Evolutionary conservation across 2,329 filamentous ascomycete species (phyloP).

Genomic region (Aspergillus ibericus): DNA sequence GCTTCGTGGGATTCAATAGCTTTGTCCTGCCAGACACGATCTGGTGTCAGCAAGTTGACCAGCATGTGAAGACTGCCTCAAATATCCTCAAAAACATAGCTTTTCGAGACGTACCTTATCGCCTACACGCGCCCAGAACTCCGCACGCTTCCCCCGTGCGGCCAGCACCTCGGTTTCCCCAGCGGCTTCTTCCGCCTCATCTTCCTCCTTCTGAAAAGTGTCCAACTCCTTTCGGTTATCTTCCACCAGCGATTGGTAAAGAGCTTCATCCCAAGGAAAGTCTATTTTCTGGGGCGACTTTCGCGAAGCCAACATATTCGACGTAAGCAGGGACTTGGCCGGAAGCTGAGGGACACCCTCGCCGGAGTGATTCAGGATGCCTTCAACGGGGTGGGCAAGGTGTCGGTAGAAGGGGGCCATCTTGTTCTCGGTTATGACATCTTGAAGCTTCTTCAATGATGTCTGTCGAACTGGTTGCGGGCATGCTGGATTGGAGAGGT

Average conservation of each 20-base stretch:
- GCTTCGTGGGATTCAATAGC: conserved; percentile 89
- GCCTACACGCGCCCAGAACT: conserved; percentile 92
- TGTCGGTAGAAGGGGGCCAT: conserved; percentile 68
- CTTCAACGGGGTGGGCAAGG: conserved; percentile 66
- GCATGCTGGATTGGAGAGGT: conserved; percentile 62
- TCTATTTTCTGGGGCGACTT: conserved; percentile 64
- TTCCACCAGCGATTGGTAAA: conserved; percentile 75
- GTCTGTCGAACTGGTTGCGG: conserved; percentile 53
- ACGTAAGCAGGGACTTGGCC: conserved; percentile 57
- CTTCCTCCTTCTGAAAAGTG: conserved; percentile 78
- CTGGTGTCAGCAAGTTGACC: conserved; percentile 2
- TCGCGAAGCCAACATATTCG: conserved; percentile 74
- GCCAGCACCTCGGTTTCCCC: conserved; percentile 94
- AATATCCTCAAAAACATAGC: background rate
- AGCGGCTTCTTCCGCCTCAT: conserved; percentile 92
- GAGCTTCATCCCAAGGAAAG: conserved; percentile 84
- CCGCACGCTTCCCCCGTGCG: conserved; percentile 88
- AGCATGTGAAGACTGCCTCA: background rate
- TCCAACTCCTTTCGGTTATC: conserved; percentile 79
- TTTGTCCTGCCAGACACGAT: conserved; percentile 68
- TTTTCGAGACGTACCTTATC: conserved; percentile 70
- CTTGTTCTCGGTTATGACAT: conserved; percentile 63
- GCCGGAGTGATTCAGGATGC: conserved; percentile 74
- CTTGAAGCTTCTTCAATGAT: conserved; percentile 61
- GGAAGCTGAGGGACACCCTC: conserved; percentile 59